Evolutionary conservation across 495 filamentous ascomycete species (phyloP).

Genomic region (Tuber calosporum): DNA sequence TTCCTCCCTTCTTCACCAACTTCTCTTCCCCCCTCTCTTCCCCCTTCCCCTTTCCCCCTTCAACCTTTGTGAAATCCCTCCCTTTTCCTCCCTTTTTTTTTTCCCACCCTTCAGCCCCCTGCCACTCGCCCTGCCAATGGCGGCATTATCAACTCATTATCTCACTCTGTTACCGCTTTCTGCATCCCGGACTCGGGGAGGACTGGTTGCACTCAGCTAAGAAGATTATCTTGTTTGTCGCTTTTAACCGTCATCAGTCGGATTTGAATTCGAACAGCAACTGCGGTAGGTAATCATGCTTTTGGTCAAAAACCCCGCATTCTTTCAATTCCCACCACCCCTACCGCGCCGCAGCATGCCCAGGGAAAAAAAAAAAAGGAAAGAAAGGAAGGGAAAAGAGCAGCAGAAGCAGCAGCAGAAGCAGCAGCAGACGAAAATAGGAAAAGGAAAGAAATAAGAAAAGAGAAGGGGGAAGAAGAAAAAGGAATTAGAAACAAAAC

Average conservation of each 20-base stretch:
- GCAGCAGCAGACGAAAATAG: constrained; percentile 4
- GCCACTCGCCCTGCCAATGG: not conserved
- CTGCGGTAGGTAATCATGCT: constrained; percentile 36
- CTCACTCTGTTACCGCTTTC: constrained; percentile 18
- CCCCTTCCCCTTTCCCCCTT: too few relatives aligned
- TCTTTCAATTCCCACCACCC: constrained; percentile 30
- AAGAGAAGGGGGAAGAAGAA: constrained; percentile 17
- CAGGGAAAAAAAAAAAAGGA: not conserved
- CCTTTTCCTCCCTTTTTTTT: not conserved
- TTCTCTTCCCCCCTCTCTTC: constrained; percentile 15
- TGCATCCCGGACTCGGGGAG: constrained; percentile 22
- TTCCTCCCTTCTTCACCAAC: constrained; percentile 28
- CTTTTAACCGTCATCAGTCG: constrained; percentile 40
- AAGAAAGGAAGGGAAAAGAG: not conserved
- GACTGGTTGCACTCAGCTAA: constrained; percentile 26
- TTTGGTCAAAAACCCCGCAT: constrained; percentile 20
- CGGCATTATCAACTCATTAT: constrained; percentile 2
- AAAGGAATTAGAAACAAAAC: constrained; percentile 1
- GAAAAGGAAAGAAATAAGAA: constrained; percentile 16
- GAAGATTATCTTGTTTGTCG: constrained; percentile 36
- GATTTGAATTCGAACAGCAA: constrained; percentile 39
- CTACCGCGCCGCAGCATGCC: constrained; percentile 23
- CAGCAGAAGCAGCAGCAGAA: too few relatives aligned
- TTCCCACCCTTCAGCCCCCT: not conserved
- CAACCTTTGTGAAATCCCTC: constrained; percentile 11